Evolutionary conservation across 1,284 basidiomycete genomes (phyloP).

Genomic region (Trichosporon sp.): DNA sequence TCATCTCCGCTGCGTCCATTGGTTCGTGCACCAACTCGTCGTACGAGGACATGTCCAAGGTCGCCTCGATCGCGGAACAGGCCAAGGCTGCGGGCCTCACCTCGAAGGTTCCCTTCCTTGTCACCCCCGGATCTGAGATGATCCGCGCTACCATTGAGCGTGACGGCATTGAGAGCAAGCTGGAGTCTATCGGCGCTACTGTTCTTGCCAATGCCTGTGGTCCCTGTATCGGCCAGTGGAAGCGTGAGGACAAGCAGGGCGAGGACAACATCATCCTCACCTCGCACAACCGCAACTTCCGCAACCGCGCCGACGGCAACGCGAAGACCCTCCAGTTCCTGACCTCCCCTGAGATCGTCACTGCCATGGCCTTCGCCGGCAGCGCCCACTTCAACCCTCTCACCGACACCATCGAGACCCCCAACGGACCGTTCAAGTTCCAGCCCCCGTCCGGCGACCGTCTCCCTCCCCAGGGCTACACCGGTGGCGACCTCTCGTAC

Average conservation of each 20-base stretch:
- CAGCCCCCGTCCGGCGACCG: conserved; percentile 75
- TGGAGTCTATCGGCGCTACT: conserved; percentile 51
- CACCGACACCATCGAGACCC: conserved; percentile 69
- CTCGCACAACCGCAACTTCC: conserved; percentile 97
- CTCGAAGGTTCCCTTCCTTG: conserved; percentile 86
- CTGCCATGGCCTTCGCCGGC: conserved; percentile 94
- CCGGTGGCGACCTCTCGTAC: conserved; percentile 66
- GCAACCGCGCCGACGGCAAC: conserved; percentile 96
- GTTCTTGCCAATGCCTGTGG: conserved; percentile 98
- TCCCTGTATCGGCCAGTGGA: conserved; percentile 99
- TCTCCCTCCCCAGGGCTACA: conserved; percentile 78
- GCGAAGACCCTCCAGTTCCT: conserved; percentile 82
- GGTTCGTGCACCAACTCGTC: conserved; percentile 98
- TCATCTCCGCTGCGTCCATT: conserved; percentile 84
- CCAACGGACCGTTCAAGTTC: conserved; percentile 82
- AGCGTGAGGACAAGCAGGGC: conserved; percentile 79
- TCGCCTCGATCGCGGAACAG: conserved; percentile 85
- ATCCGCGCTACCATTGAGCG: conserved; percentile 97
- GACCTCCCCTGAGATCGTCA: conserved; percentile 93
- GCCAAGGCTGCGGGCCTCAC: conserved; percentile 76
- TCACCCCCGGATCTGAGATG: conserved; percentile 95
- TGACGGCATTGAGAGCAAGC: conserved; percentile 56
- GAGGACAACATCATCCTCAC: conserved; percentile 96
- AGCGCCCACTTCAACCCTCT: conserved; percentile 88
- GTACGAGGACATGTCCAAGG: conserved; percentile 90